A percentile compares a stretch with the other conserved stretches of the same genome.
Conservation (phyloP, 495 filamentous ascomycete species). For the Pseudomonodictys pantanalensis region DNA sequence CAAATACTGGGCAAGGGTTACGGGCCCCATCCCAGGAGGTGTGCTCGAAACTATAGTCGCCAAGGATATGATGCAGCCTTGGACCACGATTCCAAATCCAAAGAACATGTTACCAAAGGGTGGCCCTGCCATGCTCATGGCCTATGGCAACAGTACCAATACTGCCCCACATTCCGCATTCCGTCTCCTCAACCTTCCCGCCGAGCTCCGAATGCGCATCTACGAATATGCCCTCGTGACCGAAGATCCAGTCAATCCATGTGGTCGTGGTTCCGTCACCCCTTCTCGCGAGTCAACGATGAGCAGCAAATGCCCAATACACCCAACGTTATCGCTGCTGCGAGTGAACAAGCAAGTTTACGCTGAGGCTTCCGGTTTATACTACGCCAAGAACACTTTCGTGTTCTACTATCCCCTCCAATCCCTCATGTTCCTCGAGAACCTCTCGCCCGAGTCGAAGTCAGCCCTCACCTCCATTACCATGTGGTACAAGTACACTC, state of each 20-base stretch:
- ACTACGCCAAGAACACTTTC: slow-evolving; percentile 4
- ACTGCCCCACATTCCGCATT: neutral
- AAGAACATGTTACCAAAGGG: neutral
- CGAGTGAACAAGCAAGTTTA: slow-evolving; percentile 3
- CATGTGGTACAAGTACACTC: slow-evolving; percentile 2
- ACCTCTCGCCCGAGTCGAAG: neutral
- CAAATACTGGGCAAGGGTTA: neutral
- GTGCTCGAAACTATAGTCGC: slow-evolving; percentile 20
- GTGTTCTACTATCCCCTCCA: slow-evolving; percentile 17
- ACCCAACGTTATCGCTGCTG: slow-evolving; percentile 1
- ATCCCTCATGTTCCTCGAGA: neutral
- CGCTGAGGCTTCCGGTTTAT: neutral
- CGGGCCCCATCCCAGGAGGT: slow-evolving; percentile 17
- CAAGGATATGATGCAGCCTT: slow-evolving; percentile 20
- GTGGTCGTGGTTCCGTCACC: neutral
- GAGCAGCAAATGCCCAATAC: neutral
- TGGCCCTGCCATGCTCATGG: neutral
- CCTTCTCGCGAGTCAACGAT: neutral
- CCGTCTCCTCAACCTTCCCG: slow-evolving; percentile 8
- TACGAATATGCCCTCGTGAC: neutral
- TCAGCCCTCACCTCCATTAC: slow-evolving; percentile 2
- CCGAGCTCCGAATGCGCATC: slow-evolving; percentile 11
- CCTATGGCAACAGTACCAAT: neutral
- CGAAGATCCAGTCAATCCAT: slow-evolving; percentile 5
- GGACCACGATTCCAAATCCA: neutral